phyloP scores from a whole-genome alignment of 1,139 yeast genomes.

The Pichia sp. region DNA sequence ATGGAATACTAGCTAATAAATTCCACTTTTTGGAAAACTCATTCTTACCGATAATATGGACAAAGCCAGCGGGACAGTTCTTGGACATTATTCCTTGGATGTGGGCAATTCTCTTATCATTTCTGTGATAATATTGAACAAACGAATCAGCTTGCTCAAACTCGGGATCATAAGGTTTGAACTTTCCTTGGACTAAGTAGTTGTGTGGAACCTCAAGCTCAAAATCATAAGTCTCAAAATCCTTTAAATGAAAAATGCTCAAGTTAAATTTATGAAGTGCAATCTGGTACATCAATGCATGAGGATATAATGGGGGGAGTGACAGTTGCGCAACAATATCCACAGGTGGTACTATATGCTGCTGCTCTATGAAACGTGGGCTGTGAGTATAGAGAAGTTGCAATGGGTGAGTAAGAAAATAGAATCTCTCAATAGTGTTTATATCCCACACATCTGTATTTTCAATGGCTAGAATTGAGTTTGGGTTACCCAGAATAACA shows the following conservation, averaged over 20 bases:
- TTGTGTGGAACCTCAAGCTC: slow-evolving; percentile 65
- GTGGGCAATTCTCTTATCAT: slow-evolving; percentile 58
- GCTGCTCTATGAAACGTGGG: slow-evolving; percentile 71
- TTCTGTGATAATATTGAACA: slow-evolving; percentile 70
- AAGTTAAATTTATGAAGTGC: slow-evolving; percentile 65
- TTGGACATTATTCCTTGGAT: slow-evolving; percentile 79
- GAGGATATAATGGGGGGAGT: slow-evolving; percentile 79
- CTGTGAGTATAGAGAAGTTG: slow-evolving; percentile 77
- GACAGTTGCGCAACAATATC: slow-evolving; percentile 73
- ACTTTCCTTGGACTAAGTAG: slow-evolving; percentile 52
- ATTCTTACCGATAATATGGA: slow-evolving; percentile 65
- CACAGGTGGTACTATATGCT: slow-evolving; percentile 79
- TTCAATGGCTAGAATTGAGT: slow-evolving; percentile 35
- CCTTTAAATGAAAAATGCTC: slow-evolving; percentile 65
- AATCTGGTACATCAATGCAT: slow-evolving; percentile 56
- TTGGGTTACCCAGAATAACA: slow-evolving; percentile 49
- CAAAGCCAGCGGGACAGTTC: slow-evolving; percentile 57
- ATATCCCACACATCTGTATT: slow-evolving; percentile 18
- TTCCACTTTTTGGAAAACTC: slow-evolving; percentile 60
- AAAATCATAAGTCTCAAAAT: slow-evolving; percentile 72
- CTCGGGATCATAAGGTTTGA: slow-evolving; percentile 41
- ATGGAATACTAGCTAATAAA: slow-evolving; percentile 68
- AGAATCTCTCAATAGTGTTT: slow-evolving; percentile 33
- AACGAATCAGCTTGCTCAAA: slow-evolving; percentile 41
- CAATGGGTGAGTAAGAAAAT: slow-evolving; percentile 72